phyloP scores from a whole-genome alignment of 805 yeast genomes.

The Yarrowia sp. region DNA sequence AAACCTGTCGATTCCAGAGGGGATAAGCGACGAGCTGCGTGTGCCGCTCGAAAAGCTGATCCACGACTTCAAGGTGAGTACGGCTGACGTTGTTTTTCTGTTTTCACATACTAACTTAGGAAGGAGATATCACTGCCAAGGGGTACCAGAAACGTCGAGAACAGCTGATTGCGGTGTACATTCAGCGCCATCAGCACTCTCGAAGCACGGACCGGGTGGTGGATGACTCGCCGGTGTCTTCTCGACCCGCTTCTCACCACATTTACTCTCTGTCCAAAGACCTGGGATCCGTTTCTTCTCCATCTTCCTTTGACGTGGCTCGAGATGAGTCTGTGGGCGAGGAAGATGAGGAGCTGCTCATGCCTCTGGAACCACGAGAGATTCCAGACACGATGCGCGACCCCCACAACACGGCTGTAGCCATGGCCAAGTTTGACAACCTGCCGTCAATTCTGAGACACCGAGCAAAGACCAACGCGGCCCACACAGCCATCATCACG shows the following conservation, averaged over 20 bases:
- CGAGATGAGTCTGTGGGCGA: not conserved
- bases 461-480: slow-evolving; percentile 62
- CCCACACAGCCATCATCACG: slow-evolving; percentile 66
- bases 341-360: slow-evolving; percentile 42
- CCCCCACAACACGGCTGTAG: slow-evolving; percentile 37
- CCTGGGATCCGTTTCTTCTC: slow-evolving; percentile 24
- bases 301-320: slow-evolving; percentile 23
- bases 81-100: no score
- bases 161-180: slow-evolving; percentile 37
- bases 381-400: slow-evolving; percentile 41
- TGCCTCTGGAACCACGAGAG: slow-evolving; percentile 62
- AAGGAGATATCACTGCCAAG: slow-evolving; percentile 69
- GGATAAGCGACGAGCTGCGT: slow-evolving; percentile 21
- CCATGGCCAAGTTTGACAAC: slow-evolving; percentile 48
- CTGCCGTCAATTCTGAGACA: slow-evolving; percentile 69
- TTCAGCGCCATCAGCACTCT: slow-evolving; percentile 26
- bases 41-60: slow-evolving; percentile 17
- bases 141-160: slow-evolving; percentile 63
- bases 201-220: slow-evolving; percentile 18
- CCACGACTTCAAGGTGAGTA: slow-evolving; percentile 14
- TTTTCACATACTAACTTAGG: slow-evolving; percentile 35
- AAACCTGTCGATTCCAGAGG: slow-evolving; percentile 20
- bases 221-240: not conserved
- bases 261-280: slow-evolving; percentile 23
- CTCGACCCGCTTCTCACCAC: slow-evolving; percentile 27